phyloP scores from a whole-genome alignment of 108 stramenopile species.

The Cyclotella sp. region DNA sequence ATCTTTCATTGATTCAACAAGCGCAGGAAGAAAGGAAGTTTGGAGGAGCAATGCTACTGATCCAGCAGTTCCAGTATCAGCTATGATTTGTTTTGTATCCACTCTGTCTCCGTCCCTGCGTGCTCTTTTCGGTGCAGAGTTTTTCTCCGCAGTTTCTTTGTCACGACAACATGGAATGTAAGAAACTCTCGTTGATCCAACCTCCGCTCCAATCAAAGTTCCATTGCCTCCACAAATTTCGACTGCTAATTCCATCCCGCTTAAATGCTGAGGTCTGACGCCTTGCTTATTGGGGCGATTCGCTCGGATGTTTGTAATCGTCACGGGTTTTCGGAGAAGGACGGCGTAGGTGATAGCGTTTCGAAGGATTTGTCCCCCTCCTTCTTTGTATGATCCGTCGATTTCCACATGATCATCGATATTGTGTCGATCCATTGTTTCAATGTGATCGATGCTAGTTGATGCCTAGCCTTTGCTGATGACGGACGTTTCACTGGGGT shows the following conservation, averaged over 20 bases:
- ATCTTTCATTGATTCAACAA: slow-evolving; percentile 24
- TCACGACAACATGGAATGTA: slow-evolving; percentile 23
- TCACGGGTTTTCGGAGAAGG: slow-evolving; percentile 49
- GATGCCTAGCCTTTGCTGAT: too few species aligned
- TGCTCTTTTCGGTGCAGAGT: not conserved
- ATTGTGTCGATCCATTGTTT: not conserved
- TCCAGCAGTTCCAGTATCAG: slow-evolving; percentile 71
- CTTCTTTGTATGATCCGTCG: slow-evolving; percentile 75
- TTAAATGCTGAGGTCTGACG: slow-evolving; percentile 62
- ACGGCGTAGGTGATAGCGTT: slow-evolving; percentile 65
- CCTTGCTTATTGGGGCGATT: slow-evolving; percentile 56
- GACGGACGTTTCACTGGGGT: too few species aligned
- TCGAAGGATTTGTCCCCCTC: slow-evolving; percentile 76
- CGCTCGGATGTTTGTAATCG: slow-evolving; percentile 60
- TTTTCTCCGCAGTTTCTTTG: not conserved
- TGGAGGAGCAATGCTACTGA: slow-evolving; percentile 74
- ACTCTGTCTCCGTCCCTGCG: not conserved
- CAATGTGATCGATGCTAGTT: too few species aligned
- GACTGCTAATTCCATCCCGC: slow-evolving; percentile 51
- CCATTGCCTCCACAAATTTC: slow-evolving; percentile 42
- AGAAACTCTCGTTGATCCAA: slow-evolving; percentile 48
- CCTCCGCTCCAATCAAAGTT: slow-evolving; percentile 35
- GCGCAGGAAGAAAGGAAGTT: slow-evolving; percentile 60
- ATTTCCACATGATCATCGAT: slow-evolving; percentile 21
- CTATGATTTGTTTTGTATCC: slow-evolving; percentile 6